These are phyloP conservation scores for Debaryomyces sp. DNA, from an alignment of 1,139 yeast species.

Conservation along the genomic window DNA sequence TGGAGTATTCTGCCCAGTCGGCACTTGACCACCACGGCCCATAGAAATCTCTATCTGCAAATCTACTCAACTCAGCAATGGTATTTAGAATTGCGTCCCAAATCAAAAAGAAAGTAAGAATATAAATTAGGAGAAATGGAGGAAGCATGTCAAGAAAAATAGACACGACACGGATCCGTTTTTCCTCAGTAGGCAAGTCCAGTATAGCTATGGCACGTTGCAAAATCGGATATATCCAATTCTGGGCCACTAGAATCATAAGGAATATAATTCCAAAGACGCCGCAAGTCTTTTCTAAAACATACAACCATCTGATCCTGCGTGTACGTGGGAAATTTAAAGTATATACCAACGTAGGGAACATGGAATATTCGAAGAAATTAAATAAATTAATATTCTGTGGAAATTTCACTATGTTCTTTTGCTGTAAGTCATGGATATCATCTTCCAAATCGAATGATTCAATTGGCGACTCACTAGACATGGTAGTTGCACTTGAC, in stretches of 20 bases:
- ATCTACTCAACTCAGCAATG: conserved; percentile 82
- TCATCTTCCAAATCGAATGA: conserved; percentile 16
- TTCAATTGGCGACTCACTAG: conserved; percentile 16
- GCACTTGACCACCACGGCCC: conserved; percentile 98
- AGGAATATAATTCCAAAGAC: conserved; percentile 83
- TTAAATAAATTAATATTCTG: conserved; percentile 64
- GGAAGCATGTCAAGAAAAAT: conserved; percentile 78
- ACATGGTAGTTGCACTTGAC: conserved; percentile 26
- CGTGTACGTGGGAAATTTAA: conserved; percentile 79
- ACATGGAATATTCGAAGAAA: conserved; percentile 80
- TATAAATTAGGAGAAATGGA: conserved; percentile 71
- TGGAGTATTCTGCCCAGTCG: conserved; percentile 91
- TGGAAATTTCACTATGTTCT: conserved; percentile 56
- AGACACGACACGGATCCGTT: conserved; percentile 56
- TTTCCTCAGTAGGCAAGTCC: conserved; percentile 46
- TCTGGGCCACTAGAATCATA: conserved; percentile 83
- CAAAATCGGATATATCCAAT: conserved; percentile 76
- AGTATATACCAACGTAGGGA: conserved; percentile 86
- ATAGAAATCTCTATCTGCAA: conserved; percentile 90
- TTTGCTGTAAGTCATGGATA: conserved; percentile 21
- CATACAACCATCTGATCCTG: conserved; percentile 68
- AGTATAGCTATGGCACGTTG: conserved; percentile 57
- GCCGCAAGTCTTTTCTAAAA: conserved; percentile 71
- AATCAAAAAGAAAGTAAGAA: conserved; percentile 81
- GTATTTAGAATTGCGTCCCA: conserved; percentile 94